Evolutionary conservation across 2,329 filamentous ascomycete genomes (phyloP).

Genomic region (Samsoniella hepiali): DNA sequence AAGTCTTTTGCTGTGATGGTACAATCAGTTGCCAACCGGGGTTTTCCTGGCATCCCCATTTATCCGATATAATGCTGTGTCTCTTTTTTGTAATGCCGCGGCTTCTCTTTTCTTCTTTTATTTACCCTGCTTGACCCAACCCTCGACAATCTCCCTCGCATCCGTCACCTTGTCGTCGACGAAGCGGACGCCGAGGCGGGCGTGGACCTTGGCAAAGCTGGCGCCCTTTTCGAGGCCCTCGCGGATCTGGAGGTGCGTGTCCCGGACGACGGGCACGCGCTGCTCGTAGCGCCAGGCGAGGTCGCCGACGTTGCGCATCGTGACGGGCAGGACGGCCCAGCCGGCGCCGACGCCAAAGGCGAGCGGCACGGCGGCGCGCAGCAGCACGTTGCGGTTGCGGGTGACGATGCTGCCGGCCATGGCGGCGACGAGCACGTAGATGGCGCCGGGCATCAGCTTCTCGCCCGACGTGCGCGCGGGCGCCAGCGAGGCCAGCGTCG

Average conservation of each 20-base stretch:
- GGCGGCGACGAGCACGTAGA: conserved; percentile 89
- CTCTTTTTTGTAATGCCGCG: conserved; percentile 15
- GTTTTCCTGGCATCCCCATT: neutral
- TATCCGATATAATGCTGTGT: conserved; percentile 5
- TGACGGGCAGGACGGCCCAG: conserved; percentile 81
- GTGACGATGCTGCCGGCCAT: conserved; percentile 94
- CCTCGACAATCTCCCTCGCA: conserved; percentile 74
- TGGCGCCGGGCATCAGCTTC: conserved; percentile 79
- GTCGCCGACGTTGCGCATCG: conserved; percentile 83
- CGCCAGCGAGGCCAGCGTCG: conserved; percentile 82
- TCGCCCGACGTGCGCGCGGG: conserved; percentile 83
- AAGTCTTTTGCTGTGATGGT: conserved; percentile 29
- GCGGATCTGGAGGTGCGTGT: conserved; percentile 72
- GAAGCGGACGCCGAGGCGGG: conserved; percentile 64
- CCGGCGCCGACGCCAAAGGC: conserved; percentile 79
- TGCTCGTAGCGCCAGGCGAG: conserved; percentile 92
- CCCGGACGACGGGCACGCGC: conserved; percentile 75
- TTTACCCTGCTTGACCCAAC: conserved; percentile 88
- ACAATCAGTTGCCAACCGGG: conserved; percentile 31
- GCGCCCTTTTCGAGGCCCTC: conserved; percentile 67
- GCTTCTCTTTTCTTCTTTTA: conserved; percentile 37
- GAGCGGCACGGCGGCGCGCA: conserved; percentile 73
- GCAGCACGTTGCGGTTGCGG: conserved; percentile 79
- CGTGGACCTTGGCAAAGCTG: conserved; percentile 72
- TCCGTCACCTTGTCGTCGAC: conserved; percentile 78